These are phyloP conservation scores for Zychaea mexicana DNA, from an alignment of 371 early-diverging fungal genomes.

Conservation along the genomic window DNA sequence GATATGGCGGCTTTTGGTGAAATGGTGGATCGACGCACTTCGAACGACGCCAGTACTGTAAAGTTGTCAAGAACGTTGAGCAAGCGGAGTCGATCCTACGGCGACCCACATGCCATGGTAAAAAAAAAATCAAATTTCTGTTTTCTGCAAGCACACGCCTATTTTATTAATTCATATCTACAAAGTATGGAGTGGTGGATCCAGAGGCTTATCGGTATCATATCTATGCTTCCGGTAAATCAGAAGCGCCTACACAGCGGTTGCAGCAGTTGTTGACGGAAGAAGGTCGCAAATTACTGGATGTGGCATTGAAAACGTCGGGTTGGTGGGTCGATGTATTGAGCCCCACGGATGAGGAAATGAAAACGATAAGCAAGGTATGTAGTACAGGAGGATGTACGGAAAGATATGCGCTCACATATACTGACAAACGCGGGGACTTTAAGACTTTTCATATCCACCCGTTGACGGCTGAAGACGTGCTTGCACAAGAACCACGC, in stretches of 20 bases:
- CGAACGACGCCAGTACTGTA: conserved; percentile 23
- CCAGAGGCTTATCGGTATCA: conserved; percentile 21
- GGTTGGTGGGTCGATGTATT: conserved; percentile 90
- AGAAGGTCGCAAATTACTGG: conserved; percentile 37
- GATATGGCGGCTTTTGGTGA: conserved; percentile 36
- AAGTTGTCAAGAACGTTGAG: conserved; percentile 28
- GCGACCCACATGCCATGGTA: conserved; percentile 10
- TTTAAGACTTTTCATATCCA: conserved; percentile 63
- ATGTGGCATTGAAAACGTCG: conserved; percentile 45
- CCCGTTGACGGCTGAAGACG: conserved; percentile 77
- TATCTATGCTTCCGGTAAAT: conserved; percentile 6
- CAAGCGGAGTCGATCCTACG: conserved; percentile 18
- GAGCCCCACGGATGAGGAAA: conserved; percentile 79
- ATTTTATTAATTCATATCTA: too few relatives aligned
- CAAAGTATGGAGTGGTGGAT: not conserved
- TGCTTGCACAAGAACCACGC: conserved; percentile 68
- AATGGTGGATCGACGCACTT: conserved; percentile 25
- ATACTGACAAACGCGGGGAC: not conserved
- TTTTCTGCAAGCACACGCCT: too few relatives aligned
- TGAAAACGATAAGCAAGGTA: conserved; percentile 71
- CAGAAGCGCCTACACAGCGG: not conserved
- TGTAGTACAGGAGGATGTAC: too few relatives aligned
- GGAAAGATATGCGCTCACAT: not conserved
- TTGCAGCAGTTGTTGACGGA: conserved; percentile 27
- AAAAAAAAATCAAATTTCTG: not conserved